Conservation (phyloP, 2,329 filamentous ascomycete genomes). For the Clonostachys chloroleuca region DNA sequence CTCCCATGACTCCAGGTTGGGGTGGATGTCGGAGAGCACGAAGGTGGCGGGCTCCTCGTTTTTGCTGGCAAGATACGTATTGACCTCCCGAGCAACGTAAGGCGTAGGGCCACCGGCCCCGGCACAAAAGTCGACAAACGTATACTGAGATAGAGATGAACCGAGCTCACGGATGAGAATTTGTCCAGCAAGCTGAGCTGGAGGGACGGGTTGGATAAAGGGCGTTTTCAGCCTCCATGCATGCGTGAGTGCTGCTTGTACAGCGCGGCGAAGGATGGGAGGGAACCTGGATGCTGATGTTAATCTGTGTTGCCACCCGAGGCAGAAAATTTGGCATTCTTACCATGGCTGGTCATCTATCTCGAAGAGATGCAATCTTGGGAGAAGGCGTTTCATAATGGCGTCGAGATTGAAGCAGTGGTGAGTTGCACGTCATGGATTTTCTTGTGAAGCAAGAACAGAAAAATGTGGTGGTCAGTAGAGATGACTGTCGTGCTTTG, state of each 20-base stretch:
- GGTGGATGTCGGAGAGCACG: slow-evolving; percentile 62
- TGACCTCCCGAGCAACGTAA: slow-evolving; percentile 55
- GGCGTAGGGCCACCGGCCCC: slow-evolving; percentile 70
- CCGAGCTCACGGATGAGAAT: slow-evolving; percentile 49
- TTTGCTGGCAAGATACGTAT: slow-evolving; percentile 28
- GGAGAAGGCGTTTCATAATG: slow-evolving; percentile 44
- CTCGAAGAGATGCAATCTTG: slow-evolving; percentile 61
- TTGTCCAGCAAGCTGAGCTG: slow-evolving; percentile 56
- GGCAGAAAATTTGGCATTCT: slow-evolving; percentile 5
- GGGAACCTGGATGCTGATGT: slow-evolving; percentile 50
- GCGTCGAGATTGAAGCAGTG: neutral
- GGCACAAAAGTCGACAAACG: slow-evolving; percentile 72
- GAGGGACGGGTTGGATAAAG: slow-evolving; percentile 53
- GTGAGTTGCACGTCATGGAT: neutral
- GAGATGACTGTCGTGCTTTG: neutral
- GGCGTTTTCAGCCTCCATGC: slow-evolving; percentile 60
- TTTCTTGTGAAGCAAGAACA: neutral
- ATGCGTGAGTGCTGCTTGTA: slow-evolving; percentile 61
- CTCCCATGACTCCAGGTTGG: slow-evolving; percentile 58
- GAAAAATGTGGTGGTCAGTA: neutral
- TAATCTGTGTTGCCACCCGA: neutral
- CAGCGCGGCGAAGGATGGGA: slow-evolving; percentile 55
- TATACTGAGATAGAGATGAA: slow-evolving; percentile 43
- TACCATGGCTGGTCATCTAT: slow-evolving; percentile 65
- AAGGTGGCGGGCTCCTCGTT: slow-evolving; percentile 40